Conservation (phyloP, 2,329 filamentous ascomycete genomes). For the Mycogone perniciosa region DNA sequence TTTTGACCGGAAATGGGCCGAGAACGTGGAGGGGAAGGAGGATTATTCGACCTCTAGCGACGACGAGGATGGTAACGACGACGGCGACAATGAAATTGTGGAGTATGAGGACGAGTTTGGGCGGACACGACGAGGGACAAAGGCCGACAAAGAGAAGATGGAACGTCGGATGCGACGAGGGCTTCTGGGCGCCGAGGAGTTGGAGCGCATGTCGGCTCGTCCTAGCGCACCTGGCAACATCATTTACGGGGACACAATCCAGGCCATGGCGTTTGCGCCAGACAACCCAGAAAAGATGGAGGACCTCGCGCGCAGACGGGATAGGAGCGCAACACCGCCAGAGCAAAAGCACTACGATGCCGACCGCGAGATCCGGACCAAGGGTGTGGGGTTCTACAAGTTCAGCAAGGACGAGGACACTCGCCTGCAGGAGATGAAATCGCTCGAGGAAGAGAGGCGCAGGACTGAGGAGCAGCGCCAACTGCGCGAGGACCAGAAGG, state of each 20-base stretch:
- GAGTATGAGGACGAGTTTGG: slow-evolving; percentile 93
- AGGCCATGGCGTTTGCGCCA: slow-evolving; percentile 75
- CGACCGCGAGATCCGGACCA: slow-evolving; percentile 72
- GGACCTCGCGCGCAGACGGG: slow-evolving; percentile 67
- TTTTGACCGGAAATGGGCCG: slow-evolving; percentile 94
- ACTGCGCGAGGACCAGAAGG: slow-evolving; percentile 50
- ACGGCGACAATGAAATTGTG: slow-evolving; percentile 55
- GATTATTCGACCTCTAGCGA: slow-evolving; percentile 49
- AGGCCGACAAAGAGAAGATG: slow-evolving; percentile 58
- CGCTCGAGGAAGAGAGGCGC: slow-evolving; percentile 58
- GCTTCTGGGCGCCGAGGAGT: slow-evolving; percentile 50
- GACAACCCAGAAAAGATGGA: slow-evolving; percentile 70
- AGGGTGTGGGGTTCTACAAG: slow-evolving; percentile 86
- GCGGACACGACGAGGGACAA: slow-evolving; percentile 67
- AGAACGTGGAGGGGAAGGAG: slow-evolving; percentile 50
- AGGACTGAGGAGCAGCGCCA: slow-evolving; percentile 60
- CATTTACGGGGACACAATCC: slow-evolving; percentile 81
- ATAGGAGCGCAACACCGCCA: slow-evolving; percentile 74
- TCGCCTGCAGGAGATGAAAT: slow-evolving; percentile 65
- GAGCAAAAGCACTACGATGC: slow-evolving; percentile 81
- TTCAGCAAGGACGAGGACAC: slow-evolving; percentile 72
- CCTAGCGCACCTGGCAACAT: slow-evolving; percentile 61
- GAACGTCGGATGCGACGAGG: slow-evolving; percentile 48
- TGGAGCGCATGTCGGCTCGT: slow-evolving; percentile 63
- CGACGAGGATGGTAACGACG: slow-evolving; percentile 36